Base-by-base conservation (phyloP, 2,329 filamentous ascomycete species). In the Coniochaeta ligniaria region DNA sequence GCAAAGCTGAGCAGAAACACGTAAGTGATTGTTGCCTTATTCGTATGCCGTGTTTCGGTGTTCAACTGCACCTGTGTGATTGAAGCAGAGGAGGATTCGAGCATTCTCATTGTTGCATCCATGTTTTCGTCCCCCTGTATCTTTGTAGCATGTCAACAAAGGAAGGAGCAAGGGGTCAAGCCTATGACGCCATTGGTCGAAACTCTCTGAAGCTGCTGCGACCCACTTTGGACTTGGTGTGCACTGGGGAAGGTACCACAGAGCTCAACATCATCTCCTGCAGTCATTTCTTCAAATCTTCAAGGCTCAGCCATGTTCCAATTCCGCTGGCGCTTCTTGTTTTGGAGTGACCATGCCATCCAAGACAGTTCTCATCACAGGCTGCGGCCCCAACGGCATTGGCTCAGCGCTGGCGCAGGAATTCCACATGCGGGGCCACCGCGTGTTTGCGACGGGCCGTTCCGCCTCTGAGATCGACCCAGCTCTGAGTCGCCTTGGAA, bases 371-470 rank as follows among this genome's bases (percentile, higher is more conserved):
- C 62, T 70, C 8, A 68, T 70, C 47, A 71, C 68, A 24, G 68
- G 69, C 59, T 70, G 68, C 60, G 66, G 67, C 2, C 62, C 64
- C 2, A 52, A 59, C 26, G 68, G 67, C 59, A 70, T 70, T 59
- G 68, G 68, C 38, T 57, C 64, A 14, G 66, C 68, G 9, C 63
- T 70, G 35, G 66, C 67, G 17, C 66, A 38, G 55, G 69, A 70
- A 52, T 70, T 71, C 62, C 67, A 69, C 60, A 35, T 64, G 58
- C 67, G 67, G 45, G 69, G 68, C 41, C 69, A 71, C 62, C 65
- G 66, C 8, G 70, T 71, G 26, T 66, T 70, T 60, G 70, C 70
- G 8, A 67, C 69, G n/a, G 70, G 66, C 12, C 59, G 69, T 14
- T 63, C 66, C 9, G 36, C 59, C 9, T 62, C 65, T 11, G 14